These are phyloP conservation scores for Globisporangium abappressorium DNA, from an alignment of 352 stramenopile species.

Conservation along the genomic window DNA sequence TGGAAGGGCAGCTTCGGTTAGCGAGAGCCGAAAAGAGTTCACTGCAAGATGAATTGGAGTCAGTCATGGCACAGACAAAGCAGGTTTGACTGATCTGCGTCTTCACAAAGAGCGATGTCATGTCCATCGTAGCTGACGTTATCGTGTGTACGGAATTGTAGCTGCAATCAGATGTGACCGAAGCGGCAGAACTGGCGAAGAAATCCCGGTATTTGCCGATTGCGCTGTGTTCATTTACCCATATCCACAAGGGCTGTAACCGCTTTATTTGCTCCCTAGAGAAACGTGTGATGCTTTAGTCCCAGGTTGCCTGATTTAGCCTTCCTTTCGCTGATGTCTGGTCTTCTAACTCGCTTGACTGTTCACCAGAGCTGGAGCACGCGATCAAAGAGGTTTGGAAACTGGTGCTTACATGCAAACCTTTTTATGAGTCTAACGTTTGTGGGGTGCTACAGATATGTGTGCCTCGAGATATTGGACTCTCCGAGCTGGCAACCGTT, in stretches of 20 bases:
- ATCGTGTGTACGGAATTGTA: background rate
- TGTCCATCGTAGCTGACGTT: background rate
- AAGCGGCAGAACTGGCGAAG: background rate
- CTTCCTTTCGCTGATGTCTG: background rate
- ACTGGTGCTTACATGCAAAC: background rate
- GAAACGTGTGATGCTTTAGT: background rate
- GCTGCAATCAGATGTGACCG: slow-evolving; percentile 13
- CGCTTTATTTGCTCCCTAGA: background rate
- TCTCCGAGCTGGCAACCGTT: background rate
- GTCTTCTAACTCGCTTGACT: background rate
- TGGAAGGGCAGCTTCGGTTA: slow-evolving; percentile 4
- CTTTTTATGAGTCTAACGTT: background rate
- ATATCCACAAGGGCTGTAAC: background rate
- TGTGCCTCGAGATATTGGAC: background rate
- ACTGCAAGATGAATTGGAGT: background rate
- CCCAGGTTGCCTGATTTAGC: slow-evolving; percentile 1
- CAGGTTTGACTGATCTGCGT: background rate
- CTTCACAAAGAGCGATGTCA: background rate
- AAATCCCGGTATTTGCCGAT: slow-evolving; percentile 3
- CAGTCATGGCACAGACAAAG: background rate
- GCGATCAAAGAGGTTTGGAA: slow-evolving; percentile 7
- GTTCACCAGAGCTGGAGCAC: slow-evolving; percentile 7
- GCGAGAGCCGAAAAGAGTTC: background rate
- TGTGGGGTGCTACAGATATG: background rate
- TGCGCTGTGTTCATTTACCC: background rate